Evolutionary conservation across 2,329 filamentous ascomycete species (phyloP).

Genomic region (Mollisiaceae sp.): DNA sequence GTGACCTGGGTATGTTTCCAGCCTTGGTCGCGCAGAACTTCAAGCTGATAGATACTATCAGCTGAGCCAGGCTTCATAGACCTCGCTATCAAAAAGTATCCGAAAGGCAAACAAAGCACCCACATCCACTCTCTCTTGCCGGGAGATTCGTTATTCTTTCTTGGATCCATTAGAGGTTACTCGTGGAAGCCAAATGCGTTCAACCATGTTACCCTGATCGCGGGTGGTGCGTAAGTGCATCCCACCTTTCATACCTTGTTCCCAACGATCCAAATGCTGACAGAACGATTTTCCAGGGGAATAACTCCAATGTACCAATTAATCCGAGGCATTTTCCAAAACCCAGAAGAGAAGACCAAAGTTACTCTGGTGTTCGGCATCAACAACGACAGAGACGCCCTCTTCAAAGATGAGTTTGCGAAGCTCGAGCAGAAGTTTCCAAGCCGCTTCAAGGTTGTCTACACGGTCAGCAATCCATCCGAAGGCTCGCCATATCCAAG

Average conservation of each 20-base stretch:
- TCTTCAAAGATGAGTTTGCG: conserved; percentile 61
- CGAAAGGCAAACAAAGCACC: conserved; percentile 65
- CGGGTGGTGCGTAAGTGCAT: conserved; percentile 58
- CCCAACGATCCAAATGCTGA: not conserved
- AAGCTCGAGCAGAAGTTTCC: conserved; percentile 55
- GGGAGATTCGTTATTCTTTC: conserved; percentile 64
- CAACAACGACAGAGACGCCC: conserved; percentile 66
- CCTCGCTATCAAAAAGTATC: conserved; percentile 71
- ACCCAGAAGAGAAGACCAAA: conserved; percentile 65
- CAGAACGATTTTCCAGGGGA: conserved; percentile 45
- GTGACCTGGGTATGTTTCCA: not conserved
- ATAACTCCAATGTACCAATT: conserved; percentile 75
- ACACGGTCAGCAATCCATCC: conserved; percentile 58
- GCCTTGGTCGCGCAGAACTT: not conserved
- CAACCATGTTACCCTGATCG: conserved; percentile 65
- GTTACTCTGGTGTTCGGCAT: conserved; percentile 70
- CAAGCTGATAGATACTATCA: conserved; percentile 29
- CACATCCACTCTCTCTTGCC: conserved; percentile 70
- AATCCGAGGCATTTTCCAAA: conserved; percentile 62
- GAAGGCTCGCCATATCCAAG: conserved; percentile 51
- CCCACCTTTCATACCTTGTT: no score
- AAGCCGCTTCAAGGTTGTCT: conserved; percentile 60
- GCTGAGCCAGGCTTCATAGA: conserved; percentile 65
- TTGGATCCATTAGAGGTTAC: conserved; percentile 58
- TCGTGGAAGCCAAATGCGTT: conserved; percentile 55